Evolutionary conservation across 352 stramenopile species (phyloP), one percentile per base, ranked within the genome.

Genomic region (Phytophthora syringae): DNA sequence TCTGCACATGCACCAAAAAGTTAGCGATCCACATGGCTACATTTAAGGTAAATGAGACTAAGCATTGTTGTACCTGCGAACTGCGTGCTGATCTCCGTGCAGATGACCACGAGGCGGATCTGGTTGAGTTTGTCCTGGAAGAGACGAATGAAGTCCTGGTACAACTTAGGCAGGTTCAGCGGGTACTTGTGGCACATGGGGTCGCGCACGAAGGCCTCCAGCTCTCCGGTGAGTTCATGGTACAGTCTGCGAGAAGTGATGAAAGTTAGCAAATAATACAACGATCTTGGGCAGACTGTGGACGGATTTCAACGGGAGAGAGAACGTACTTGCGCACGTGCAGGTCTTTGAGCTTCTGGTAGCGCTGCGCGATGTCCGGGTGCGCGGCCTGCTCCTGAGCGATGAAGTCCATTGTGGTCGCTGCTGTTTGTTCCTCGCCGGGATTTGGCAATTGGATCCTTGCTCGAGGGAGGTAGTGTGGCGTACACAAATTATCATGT

Each of bases 71-170:
- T 62, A 90, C 79, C 79, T 40, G 76, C 70, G 40, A 81, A 89
- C 50, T 92, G 87, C 24, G 72, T 43, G 53, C 90, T 94, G 56
- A 99, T 97, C 48, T 93, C 77, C n/a, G 83, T 88, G 42, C 94
- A 96, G 60, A 99, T 98, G 47, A 84, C 73, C 13, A 97, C 92
- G 36, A 99, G 77, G 21, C 84, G 85, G 56, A 99, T 94, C 70
- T 97, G 90, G 85, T 99, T 99, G 22, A 99, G 75, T 70, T 98
- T 98, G 62, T 92, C 89, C 67, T 99, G 94, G 65, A 99, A 97
- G 28, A 76, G 88, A 54, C 82, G 77, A 48, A 99, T 89, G 55
- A 99, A 98, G 50, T 98, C 84, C 53, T 90, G 86, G 79, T 98
- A 99, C 16, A 99, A 80, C 52, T 73, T 79, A 21, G 79, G 55